Evolutionary conservation across 73 alveolate genomes (phyloP), one percentile per base, ranked within the genome.

Genomic region (Halteria grandinella): DNA sequence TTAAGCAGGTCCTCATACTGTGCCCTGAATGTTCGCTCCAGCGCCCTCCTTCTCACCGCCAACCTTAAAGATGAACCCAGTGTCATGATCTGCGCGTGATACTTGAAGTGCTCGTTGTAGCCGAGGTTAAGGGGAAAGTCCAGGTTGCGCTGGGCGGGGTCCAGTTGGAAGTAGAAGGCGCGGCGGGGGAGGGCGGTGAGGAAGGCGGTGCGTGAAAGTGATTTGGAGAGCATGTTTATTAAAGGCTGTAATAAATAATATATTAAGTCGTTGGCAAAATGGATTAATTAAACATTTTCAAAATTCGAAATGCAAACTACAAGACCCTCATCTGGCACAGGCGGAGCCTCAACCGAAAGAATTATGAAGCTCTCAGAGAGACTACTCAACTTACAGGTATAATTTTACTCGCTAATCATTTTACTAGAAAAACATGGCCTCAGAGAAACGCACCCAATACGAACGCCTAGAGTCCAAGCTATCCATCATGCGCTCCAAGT

Each of bases 61-160:
- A 29, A 28, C 59, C 7, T 12, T 10, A 48, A 48, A 48, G 60
- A 10, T 48, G 7, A 48, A 48, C 10, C 10, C 11, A 12, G 29
- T 40, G 57, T 62, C 40, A 62, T 12, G 24, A 40, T 40, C 33
- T 70, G 39, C 10, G 84, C 49, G 15, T 43, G 45, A 34, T 32
- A 18, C 33, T 52, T 14, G 47, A 70, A 70, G 73, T 70, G 5
- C 7, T 70, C 45, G 32, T 70, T 70, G 47, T 70, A 70, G 60
- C 84, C 84, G 18, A 70, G 12, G 45, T 70, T 70, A 6, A 70
- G 52, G 14, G 84, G 84, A 41, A 70, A 70, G 25, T 70, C 84
- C 1, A 70, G 14, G 25, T 70, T 70, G n/a, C 73, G 25, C 59
- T 70, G 44, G 25, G 23, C 25, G 6, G 17, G 14, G 12, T 70